Base-by-base conservation (phyloP, 192 early-diverging fungal species). In the Entrophospora sp. region DNA sequence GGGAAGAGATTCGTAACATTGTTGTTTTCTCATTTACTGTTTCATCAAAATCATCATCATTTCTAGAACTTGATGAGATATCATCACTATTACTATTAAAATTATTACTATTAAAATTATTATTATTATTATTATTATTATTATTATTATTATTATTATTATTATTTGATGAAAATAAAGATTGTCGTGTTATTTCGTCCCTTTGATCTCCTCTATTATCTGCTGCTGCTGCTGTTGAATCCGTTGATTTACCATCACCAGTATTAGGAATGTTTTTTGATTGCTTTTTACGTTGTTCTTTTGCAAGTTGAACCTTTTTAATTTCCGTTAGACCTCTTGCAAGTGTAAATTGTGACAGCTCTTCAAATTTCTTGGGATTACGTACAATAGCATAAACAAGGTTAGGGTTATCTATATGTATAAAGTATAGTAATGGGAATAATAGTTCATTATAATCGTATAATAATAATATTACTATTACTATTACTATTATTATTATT, bases 351-450 rank as follows among this genome's bases (percentile, higher is more conserved):
- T 79, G 66, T 32, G 76, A 71, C 42, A 96, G 71, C 5, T 79
- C 78, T 44, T 83, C 79, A 66, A 96, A 87, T 51, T 82, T 87
- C 14, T 79, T 69, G 37, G 88, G 87, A 52, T 87, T 76, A 45
- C 88, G 80, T 24, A 94, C 81, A 65, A 96, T 77, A 25, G 87
- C 84, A 72, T 94, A 94, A 25, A 93, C 79, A 16, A 96, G 57
- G 25, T 86, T 83, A 5, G 86, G 77, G 66, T 96, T 96, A 38
- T 89, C 91, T 73, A 55, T 42, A 13, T 22, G 7, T 7, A 43
- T 9, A 13, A 14, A 56, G 1, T 43, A 18, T 12, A 16, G 42
- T 16, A 3, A 12, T 12, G 42, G 13, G 1, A 43, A 43, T 18
- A 43, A 18, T 18, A 43, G 4, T 13, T 22, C 16, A 53, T 52